Evolutionary conservation across 306 rosid genomes (phyloP).

Genomic region (Senna tora): DNA sequence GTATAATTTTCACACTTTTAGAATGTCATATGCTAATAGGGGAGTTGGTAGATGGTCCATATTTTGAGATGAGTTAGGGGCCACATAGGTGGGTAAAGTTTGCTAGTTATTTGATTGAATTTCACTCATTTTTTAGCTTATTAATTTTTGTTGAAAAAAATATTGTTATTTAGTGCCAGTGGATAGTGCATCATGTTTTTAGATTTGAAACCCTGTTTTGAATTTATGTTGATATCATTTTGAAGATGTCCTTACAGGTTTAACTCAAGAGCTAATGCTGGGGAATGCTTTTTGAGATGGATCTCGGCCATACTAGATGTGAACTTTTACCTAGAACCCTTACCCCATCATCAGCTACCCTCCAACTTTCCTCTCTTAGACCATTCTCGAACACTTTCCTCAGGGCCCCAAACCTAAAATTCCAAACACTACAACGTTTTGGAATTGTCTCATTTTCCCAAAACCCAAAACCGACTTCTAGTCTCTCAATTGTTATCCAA

Average conservation of each 20-base stretch:
- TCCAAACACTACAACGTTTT: slow-evolving; percentile 26
- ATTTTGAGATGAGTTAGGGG: neutral
- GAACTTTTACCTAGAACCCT: slow-evolving; percentile 45
- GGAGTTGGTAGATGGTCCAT: neutral
- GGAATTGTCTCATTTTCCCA: slow-evolving; percentile 33
- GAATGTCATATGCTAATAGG: neutral
- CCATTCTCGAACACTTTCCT: slow-evolving; percentile 38
- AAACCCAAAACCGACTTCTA: slow-evolving; percentile 13
- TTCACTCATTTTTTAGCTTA: neutral
- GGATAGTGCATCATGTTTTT: slow-evolving; percentile 5
- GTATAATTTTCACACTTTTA: neutral
- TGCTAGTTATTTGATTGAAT: neutral
- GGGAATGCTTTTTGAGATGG: slow-evolving; percentile 41
- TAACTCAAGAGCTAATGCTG: slow-evolving; percentile 20
- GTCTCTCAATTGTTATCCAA: neutral
- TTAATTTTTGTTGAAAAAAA: neutral
- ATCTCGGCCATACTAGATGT: slow-evolving; percentile 31
- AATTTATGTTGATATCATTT: slow-evolving; percentile 35
- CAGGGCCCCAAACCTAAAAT: slow-evolving; percentile 40
- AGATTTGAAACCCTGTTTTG: slow-evolving; percentile 3
- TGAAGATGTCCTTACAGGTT: slow-evolving; percentile 32
- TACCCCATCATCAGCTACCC: slow-evolving; percentile 38
- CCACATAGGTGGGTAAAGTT: neutral
- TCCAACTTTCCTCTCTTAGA: slow-evolving; percentile 35
- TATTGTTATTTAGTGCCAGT: slow-evolving; percentile 3